A percentile compares a stretch with the other conserved stretches of the same genome.
Evolutionary conservation across 768 basidiomycete species (phyloP).

Genomic region (Leccinum uliginosum): DNA sequence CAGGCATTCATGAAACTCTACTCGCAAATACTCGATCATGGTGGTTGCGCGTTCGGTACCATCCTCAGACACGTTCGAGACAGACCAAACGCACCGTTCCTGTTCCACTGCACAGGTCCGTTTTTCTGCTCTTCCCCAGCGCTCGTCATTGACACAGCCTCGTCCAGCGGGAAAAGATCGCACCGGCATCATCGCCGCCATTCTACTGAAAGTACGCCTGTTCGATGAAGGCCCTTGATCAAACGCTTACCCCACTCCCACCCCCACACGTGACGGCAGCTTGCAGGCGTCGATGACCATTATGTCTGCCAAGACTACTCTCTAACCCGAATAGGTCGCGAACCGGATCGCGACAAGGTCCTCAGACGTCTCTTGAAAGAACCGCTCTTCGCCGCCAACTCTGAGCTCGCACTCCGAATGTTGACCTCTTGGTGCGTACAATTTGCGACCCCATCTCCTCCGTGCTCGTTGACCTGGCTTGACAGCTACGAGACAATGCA

Average conservation of each 20-base stretch:
- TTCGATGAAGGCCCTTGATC: background rate
- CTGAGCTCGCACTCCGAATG: constrained; percentile 78
- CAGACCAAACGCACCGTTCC: constrained; percentile 54
- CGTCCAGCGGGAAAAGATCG: constrained; percentile 72
- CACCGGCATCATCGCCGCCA: constrained; percentile 71
- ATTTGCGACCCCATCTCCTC: background rate
- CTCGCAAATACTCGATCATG: constrained; percentile 75
- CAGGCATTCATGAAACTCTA: constrained; percentile 81
- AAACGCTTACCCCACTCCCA: background rate
- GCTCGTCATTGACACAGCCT: background rate
- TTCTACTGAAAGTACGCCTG: constrained; percentile 57
- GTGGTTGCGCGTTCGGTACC: constrained; percentile 59
- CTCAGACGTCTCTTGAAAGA: constrained; percentile 65
- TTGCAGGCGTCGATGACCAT: constrained; percentile 67
- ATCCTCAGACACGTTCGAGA: constrained; percentile 75
- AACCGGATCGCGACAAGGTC: constrained; percentile 69
- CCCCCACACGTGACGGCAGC: constrained; percentile 35
- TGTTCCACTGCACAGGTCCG: constrained; percentile 76
- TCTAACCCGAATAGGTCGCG: constrained; percentile 73
- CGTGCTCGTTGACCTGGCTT: background rate
- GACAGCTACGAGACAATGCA: constrained; percentile 69
- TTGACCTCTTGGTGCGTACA: constrained; percentile 64
- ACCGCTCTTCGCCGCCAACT: constrained; percentile 68
- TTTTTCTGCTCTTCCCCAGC: background rate
- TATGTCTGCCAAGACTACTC: constrained; percentile 70